Evolutionary conservation across 345 rosid species (phyloP).

Genomic region (Linum tenue): DNA sequence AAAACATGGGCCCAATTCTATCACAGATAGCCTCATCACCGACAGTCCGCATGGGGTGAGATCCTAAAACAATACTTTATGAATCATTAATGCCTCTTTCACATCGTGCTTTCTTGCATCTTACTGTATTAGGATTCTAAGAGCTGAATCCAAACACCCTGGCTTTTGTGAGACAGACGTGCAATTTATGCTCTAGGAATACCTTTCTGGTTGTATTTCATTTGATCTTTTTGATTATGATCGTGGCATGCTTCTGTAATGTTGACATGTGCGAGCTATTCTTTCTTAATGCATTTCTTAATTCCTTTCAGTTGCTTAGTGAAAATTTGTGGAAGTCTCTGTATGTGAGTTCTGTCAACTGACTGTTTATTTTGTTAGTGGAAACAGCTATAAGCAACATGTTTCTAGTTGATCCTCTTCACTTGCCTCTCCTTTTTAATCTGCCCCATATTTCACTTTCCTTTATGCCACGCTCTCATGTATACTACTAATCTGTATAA

Average conservation of each 20-base stretch:
- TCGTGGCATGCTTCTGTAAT: neutral
- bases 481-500: neutral
- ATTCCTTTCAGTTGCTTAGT: neutral
- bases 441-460: no score
- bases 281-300: no score
- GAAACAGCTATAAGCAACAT: no score
- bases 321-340: neutral
- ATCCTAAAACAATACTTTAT: neutral
- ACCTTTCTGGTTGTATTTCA: neutral
- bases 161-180: neutral
- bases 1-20: slow-evolving; percentile 78
- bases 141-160: neutral
- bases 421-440: no score
- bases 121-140: neutral
- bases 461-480: neutral
- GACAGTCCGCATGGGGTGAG: slow-evolving; percentile 77
- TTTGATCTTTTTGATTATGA: neutral
- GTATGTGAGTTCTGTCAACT: no score
- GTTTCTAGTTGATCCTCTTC: no score
- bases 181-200: neutral
- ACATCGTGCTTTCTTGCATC: neutral
- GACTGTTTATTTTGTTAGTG: no score
- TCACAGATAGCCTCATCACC: slow-evolving; percentile 68
- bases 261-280: no score
- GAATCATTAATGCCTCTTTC: neutral